Evolutionary conservation across 2,329 filamentous ascomycete genomes (phyloP).

Genomic region (Fusarium pseudoanthophilum): DNA sequence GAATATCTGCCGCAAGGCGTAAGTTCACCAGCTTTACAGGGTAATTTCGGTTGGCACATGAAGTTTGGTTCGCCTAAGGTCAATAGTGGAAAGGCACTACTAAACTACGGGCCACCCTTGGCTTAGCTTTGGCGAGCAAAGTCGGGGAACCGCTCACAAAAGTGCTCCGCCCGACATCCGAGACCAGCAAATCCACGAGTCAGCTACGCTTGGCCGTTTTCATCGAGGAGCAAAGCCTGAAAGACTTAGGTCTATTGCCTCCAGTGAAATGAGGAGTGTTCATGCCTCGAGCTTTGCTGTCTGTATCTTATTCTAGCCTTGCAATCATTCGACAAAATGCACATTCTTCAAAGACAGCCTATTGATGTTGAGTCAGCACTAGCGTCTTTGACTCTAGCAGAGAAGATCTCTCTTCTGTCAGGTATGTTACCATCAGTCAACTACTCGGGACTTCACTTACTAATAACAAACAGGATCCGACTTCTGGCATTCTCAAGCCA

Average conservation of each 20-base stretch:
- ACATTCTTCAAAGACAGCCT: slow-evolving; percentile 9
- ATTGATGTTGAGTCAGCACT: slow-evolving; percentile 20
- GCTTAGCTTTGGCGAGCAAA: not conserved
- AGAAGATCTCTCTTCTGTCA: slow-evolving; percentile 22
- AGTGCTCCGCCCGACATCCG: not conserved
- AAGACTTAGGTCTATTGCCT: not conserved
- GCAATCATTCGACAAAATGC: not conserved
- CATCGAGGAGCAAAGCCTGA: not conserved
- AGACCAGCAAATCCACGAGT: not conserved
- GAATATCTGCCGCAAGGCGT: fast-evolving
- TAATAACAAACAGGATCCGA: not conserved
- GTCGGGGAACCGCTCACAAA: not conserved
- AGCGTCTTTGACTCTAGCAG: slow-evolving; percentile 13
- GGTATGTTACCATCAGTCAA: not conserved
- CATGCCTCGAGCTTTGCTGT: not conserved
- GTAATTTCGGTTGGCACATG: not conserved
- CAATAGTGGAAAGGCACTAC: fast-evolving
- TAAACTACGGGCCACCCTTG: not conserved
- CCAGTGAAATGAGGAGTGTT: not conserved
- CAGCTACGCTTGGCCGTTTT: not conserved
- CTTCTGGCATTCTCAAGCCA: slow-evolving; percentile 15
- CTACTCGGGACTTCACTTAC: no score
- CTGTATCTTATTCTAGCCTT: not conserved
- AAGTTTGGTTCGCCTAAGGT: not conserved
- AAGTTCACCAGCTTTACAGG: not conserved